Evolutionary conservation across 1,284 basidiomycete genomes (phyloP).

Genomic region (Cutaneotrichosporon sp.): DNA sequence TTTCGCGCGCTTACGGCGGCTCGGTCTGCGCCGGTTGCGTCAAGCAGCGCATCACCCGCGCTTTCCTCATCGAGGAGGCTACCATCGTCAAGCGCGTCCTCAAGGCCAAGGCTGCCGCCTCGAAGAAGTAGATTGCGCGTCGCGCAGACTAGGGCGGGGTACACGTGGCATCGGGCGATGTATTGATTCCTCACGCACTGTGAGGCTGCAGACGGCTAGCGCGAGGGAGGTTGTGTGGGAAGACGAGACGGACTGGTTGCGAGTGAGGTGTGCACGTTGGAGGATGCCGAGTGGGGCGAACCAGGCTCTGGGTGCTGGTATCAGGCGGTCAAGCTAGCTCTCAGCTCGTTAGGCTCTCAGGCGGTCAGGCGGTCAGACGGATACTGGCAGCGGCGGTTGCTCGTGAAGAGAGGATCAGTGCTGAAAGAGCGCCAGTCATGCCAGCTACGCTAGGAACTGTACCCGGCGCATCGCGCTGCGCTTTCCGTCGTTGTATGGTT

Average conservation of each 20-base stretch:
- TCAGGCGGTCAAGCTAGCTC: too few species aligned
- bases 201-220: neutral
- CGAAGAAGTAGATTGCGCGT: slow-evolving; percentile 50
- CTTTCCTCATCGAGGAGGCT: slow-evolving; percentile 98
- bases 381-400: too few species aligned
- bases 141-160: slow-evolving; percentile 16
- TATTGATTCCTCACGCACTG: slow-evolving; percentile 30
- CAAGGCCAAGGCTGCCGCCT: slow-evolving; percentile 65
- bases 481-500: too few species aligned
- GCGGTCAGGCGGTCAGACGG: too few species aligned
- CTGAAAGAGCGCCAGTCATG: too few species aligned
- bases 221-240: neutral
- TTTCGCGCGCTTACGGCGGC: slow-evolving; percentile 89
- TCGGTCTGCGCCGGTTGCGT: slow-evolving; percentile 91
- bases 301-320: too few species aligned
- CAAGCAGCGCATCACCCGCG: slow-evolving; percentile 90
- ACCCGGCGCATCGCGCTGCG: too few species aligned
- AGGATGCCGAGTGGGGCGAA: too few species aligned
- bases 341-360: too few species aligned
- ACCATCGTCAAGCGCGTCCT: slow-evolving; percentile 99
- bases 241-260: neutral
- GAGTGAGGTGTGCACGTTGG: neutral
- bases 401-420: too few species aligned
- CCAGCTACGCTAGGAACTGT: too few species aligned
- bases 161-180: slow-evolving; percentile 29